Conservation (phyloP, 495 filamentous ascomycete genomes). For the Parachaetomium inaequale region DNA sequence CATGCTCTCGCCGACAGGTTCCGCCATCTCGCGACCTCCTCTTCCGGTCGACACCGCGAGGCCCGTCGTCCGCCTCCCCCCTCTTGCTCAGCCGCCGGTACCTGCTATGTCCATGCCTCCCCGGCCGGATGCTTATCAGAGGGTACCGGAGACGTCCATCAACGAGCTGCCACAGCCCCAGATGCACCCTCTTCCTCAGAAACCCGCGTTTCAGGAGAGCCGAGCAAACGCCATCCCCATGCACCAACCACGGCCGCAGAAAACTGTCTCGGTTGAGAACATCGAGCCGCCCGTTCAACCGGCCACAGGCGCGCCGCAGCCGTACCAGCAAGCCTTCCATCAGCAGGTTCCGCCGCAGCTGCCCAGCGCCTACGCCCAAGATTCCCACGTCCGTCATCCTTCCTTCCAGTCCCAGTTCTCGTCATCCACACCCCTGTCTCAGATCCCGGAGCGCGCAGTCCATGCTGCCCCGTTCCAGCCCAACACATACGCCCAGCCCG, state of each 20-base stretch:
- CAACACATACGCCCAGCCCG: slow-evolving; percentile 58
- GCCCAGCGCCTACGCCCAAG: slow-evolving; percentile 53
- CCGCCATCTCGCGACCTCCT: slow-evolving; percentile 64
- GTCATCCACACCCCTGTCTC: slow-evolving; percentile 81
- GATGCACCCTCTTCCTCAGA: slow-evolving; percentile 61
- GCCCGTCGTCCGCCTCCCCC: slow-evolving; percentile 84
- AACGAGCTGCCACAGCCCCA: slow-evolving; percentile 54
- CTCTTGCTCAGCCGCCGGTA: slow-evolving; percentile 40
- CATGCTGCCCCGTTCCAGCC: slow-evolving; percentile 93
- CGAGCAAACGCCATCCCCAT: slow-evolving; percentile 74
- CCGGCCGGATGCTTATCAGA: slow-evolving; percentile 19
- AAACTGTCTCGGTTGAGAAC: slow-evolving; percentile 87
- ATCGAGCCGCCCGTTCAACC: slow-evolving; percentile 81
- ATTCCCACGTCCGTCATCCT: slow-evolving; percentile 63
- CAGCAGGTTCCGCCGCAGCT: slow-evolving; percentile 79
- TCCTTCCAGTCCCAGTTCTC: slow-evolving; percentile 77
- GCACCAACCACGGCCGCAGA: slow-evolving; percentile 95
- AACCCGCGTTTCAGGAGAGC: slow-evolving; percentile 74
- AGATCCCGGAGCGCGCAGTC: slow-evolving; percentile 91
- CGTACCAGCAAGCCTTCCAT: slow-evolving; percentile 85
- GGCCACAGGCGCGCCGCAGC: slow-evolving; percentile 56
- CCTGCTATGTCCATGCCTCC: slow-evolving; percentile 23
- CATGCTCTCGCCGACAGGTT: slow-evolving; percentile 72
- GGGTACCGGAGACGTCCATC: slow-evolving; percentile 36
- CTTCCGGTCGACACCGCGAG: slow-evolving; percentile 58